These are phyloP conservation scores for Dendrothele bispora DNA, from an alignment of 768 basidiomycete species.

Conservation along the genomic window DNA sequence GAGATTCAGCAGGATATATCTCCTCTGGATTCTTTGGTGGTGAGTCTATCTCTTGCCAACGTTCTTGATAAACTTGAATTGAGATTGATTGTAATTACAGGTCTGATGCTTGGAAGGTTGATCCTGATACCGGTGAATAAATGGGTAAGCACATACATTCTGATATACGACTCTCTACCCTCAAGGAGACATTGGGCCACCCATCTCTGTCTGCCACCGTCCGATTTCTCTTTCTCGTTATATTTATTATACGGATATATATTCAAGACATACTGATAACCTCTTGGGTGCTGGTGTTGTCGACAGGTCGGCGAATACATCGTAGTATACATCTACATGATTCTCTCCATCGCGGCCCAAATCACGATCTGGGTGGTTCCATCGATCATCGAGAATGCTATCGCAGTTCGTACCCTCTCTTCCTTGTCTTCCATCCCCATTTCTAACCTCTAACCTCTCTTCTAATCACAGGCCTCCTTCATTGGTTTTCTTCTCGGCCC, in stretches of 20 bases:
- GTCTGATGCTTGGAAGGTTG: slow-evolving; percentile 53
- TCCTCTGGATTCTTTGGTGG: slow-evolving; percentile 31
- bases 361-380: slow-evolving; percentile 54
- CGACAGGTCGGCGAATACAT: slow-evolving; percentile 31
- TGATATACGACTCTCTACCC: slow-evolving; percentile 32
- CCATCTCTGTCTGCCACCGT: no score
- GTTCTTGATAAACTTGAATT: no score
- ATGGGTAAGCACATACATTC: slow-evolving; percentile 33
- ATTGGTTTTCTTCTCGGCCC: slow-evolving; percentile 55
- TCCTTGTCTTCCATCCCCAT: neutral
- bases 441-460: no score
- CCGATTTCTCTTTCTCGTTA: no score
- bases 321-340: slow-evolving; percentile 31
- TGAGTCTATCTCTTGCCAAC: neutral
- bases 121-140: slow-evolving; percentile 50
- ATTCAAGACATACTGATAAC: no score
- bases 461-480: slow-evolving; percentile 34
- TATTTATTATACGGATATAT: no score
- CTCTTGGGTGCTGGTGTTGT: no score
- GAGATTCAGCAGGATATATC: slow-evolving; percentile 38
- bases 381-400: slow-evolving; percentile 48
- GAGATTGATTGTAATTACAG: no score
- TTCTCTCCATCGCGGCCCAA: slow-evolving; percentile 43
- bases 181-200: no score
- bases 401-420: slow-evolving; percentile 33